Base-by-base conservation (phyloP, 345 rosid genomes). In the Corymbia maculata region DNA sequence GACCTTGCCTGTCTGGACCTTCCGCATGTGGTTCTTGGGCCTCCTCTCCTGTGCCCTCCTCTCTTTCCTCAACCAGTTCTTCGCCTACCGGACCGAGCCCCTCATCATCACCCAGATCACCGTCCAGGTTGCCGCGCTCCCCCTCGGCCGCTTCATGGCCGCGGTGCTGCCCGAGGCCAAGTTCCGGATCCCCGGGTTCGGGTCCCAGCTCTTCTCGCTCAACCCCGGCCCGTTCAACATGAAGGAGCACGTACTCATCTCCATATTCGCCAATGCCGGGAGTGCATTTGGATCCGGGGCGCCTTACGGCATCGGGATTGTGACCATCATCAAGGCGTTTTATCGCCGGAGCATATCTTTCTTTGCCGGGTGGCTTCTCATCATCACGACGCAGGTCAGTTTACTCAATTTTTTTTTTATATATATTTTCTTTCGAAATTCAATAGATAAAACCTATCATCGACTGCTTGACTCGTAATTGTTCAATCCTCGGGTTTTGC, bases 201-300 rank as follows among this genome's bases (percentile, higher is more conserved):
- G 98, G 66, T 91, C 94, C 7, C 91, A 70, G 68, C n/a, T 36
- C 86, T 94, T 95, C 84, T 94, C 99, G 26, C 89, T 97, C 61
- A 97, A 97, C 92, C 96, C 97, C 14, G 98, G 98, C 8, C 95
- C 98, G 36, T 97, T 97, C 89, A 97, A 97, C 91, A 92, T 95
- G 93, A 97, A 97, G 87, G 98, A 97, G 85, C 98, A 96, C 88
- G 98, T 97, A 12, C 93, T 97, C 47, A 97, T 97, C 14, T 91
- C 96, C 1, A 94, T 97, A 10, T 97, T 97, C 80, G 98, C 98
- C 3, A 97, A 96, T 45, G 99, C 98, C 24, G 99, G 99, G 17
- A 93, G 93, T 86, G 99, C 97, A 4, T 97, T 97, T 89, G 98
- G 98, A 28, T 87, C 68, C 79, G 97, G 98, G 47, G 92, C 96